Evolutionary conservation across 2,329 filamentous ascomycete species (phyloP), one percentile per base, ranked within the genome.

Genomic region (Aquanectria penicillioides): DNA sequence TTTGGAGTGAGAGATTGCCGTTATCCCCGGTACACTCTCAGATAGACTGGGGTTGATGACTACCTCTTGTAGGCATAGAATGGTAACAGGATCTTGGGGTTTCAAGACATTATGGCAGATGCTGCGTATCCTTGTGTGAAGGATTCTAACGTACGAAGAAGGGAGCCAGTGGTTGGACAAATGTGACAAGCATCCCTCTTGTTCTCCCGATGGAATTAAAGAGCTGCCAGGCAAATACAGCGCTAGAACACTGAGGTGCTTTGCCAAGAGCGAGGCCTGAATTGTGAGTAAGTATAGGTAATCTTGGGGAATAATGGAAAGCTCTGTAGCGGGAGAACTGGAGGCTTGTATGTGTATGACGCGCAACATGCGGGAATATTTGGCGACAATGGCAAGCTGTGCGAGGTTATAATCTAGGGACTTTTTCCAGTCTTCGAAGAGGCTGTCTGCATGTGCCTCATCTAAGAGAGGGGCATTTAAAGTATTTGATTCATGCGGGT

Each of bases 21-120:
- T 58, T 49, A 52, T 38, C 11, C 47, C 58, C 2, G 59, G 47
- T 9, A 59, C 2, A 23, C 51, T 37, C 10, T 17, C 31, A 6
- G 11, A 23, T 9, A 64, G 40, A 29, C 62, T 65, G 52, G 65
- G 29, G 28, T 67, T 65, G 6, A 68, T 17, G 15, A 63, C 40
- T 13, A 59, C 31, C 15, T 29, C 36, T 28, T 23, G 48, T 44
- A 66, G 47, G 15, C 25, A 31, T 11, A 68, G 47, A 18, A 2
- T 58, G 3, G 37, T 31, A 20, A 23, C 43, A 10, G 40, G 6
- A 33, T 61, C 36, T 34, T 6, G 50, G 6, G 62, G 64, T n/a
- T 61, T 63, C 15, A 68, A 40, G 18, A 41, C 60, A 23, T 63
- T 55, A 3, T 56, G 64, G 23, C 65, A 69, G 29, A 69, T 62